A percentile compares a stretch with the other conserved stretches of the same genome.
These are phyloP conservation scores for Metschnikowia gelsemii DNA, from an alignment of 805 yeast species.

Conservation along the genomic window DNA sequence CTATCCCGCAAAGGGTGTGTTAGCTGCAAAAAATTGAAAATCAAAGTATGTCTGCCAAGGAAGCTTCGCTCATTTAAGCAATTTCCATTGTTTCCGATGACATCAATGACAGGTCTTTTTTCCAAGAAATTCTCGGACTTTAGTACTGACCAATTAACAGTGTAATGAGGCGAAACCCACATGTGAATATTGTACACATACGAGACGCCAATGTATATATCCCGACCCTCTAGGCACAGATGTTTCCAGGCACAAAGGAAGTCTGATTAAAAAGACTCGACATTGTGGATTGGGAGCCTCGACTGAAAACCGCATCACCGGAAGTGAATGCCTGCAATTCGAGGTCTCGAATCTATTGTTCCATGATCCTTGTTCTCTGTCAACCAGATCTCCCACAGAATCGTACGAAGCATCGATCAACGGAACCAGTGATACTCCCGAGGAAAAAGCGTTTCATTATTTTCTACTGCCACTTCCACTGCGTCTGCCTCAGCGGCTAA, in stretches of 20 bases:
- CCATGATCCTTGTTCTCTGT: too few relatives aligned
- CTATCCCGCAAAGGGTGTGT: conserved; percentile 27
- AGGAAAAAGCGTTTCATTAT: background rate
- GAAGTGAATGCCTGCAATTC: too few relatives aligned
- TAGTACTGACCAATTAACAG: conserved; percentile 22
- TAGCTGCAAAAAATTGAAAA: conserved; percentile 32
- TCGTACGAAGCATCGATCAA: conserved; percentile 6
- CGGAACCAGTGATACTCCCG: background rate
- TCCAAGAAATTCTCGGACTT: background rate
- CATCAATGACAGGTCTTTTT: background rate
- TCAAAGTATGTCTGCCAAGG: conserved; percentile 28
- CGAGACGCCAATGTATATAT: conserved; percentile 28
- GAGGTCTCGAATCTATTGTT: too few relatives aligned
- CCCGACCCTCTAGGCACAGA: conserved; percentile 10
- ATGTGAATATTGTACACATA: conserved; percentile 36
- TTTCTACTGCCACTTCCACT: background rate
- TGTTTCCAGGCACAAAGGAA: too few relatives aligned
- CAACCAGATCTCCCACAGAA: background rate
- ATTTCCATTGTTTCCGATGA: too few relatives aligned
- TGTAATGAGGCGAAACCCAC: conserved; percentile 33
- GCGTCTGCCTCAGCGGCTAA: conserved; percentile 10
- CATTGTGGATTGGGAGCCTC: too few relatives aligned
- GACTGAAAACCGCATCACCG: too few relatives aligned
- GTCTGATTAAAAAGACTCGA: too few relatives aligned
- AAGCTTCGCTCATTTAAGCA: too few relatives aligned